A percentile compares a stretch with the other conserved stretches of the same genome.
Conservation (phyloP, 208 protist species). For the Trichomonas tenax region DNA sequence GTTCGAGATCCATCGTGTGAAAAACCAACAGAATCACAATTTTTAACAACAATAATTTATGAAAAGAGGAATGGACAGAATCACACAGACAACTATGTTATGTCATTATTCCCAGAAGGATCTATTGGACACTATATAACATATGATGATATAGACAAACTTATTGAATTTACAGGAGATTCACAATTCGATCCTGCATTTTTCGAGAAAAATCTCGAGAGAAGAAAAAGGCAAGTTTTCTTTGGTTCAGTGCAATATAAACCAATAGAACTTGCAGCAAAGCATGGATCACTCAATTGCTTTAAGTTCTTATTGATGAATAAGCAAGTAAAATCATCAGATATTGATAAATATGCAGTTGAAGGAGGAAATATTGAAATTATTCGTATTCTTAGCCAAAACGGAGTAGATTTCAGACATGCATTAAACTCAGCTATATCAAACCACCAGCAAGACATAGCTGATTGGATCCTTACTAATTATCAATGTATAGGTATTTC, state of each 20-base stretch:
- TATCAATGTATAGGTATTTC: background rate
- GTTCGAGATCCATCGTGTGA: background rate
- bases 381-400: background rate
- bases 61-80: background rate
- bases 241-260: background rate
- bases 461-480: background rate
- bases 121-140: background rate
- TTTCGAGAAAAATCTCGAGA: background rate
- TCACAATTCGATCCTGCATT: background rate
- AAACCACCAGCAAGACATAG: background rate
- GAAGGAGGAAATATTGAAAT: background rate
- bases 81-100: background rate
- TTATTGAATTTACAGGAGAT: background rate
- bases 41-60: background rate
- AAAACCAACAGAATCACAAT: background rate
- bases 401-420: background rate
- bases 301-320: background rate
- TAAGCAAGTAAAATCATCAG: background rate
- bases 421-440: background rate
- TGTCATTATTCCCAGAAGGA: background rate
- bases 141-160: background rate
- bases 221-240: background rate
- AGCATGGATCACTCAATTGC: background rate
- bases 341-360: background rate
- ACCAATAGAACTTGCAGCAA: background rate